Percentiles rank a stretch among this genome's conserved stretches.
These are phyloP conservation scores for Draba incana DNA, from an alignment of 345 rosid genomes.

Conservation along the genomic window DNA sequence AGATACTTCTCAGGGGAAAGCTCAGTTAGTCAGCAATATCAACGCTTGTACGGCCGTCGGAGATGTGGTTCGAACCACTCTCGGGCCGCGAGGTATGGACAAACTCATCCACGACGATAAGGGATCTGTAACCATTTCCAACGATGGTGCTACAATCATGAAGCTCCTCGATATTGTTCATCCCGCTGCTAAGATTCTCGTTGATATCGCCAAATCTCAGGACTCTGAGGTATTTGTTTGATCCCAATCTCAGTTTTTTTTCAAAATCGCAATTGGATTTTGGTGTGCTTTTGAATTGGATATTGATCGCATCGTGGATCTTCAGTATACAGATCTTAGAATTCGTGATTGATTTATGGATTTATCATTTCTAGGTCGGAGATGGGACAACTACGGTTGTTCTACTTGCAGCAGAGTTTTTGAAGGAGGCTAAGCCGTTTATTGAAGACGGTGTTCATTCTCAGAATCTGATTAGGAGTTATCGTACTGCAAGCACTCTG, in stretches of 20 bases:
- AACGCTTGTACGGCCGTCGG: conserved; percentile 94
- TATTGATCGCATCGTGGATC: conserved; percentile 18
- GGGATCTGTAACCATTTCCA: conserved; percentile 90
- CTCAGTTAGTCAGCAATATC: conserved; percentile 95
- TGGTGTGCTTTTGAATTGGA: not conserved
- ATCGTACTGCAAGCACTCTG: conserved; percentile 75
- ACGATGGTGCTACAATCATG: conserved; percentile 99
- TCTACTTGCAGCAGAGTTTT: conserved; percentile 87
- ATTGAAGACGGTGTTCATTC: conserved; percentile 97
- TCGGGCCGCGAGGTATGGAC: conserved; percentile 99
- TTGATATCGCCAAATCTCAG: conserved; percentile 98
- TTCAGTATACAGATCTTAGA: conserved; percentile 29
- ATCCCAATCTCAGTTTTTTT: not conserved
- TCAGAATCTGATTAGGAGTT: conserved; percentile 89
- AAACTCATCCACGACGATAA: conserved; percentile 97
- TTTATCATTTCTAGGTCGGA: conserved; percentile 55
- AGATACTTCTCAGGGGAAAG: conserved; percentile 94
- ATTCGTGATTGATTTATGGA: conserved; percentile 2
- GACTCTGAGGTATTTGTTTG: conserved; percentile 74
- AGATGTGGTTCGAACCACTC: conserved; percentile 87
- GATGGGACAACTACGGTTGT: conserved; percentile 99
- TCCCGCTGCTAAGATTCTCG: conserved; percentile 99
- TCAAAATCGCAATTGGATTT: no score
- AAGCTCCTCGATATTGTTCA: conserved; percentile 94
- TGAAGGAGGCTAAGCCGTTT: conserved; percentile 97